Evolutionary conservation across 305 asterid genomes (phyloP), one percentile per base, ranked within the genome.

Genomic region (Fraxinus floribunda): DNA sequence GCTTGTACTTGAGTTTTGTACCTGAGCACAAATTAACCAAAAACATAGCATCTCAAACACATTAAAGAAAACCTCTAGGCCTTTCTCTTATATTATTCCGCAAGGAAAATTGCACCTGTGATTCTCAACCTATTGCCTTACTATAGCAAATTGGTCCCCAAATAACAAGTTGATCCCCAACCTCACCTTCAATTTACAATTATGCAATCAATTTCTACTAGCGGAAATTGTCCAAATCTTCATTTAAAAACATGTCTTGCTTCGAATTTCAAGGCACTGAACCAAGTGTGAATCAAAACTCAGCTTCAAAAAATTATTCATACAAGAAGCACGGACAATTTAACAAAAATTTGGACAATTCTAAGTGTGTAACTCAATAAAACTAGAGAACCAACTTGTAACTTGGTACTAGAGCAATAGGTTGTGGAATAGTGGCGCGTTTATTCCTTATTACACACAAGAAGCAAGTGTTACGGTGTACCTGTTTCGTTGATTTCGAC

Each of bases 401-500:
- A 62, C 72, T 24, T 9, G 72, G n/a, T 9, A 64, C 32, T 20
- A 9, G 34, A 20, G 34, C 34, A 64, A 22, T 24, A 8, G 15
- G 32, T 64, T 64, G 16, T 9, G 10, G 72, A 64, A 0, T 10
- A 64, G 34, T 24, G 72, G 72, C 24, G 16, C 72, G 2, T 0
- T 24, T 44, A 22, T 64, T 22, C 34, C 34, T 0, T 8, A 22
- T 9, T 64, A 29, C 15, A 76, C 66, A 52, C 1, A 46, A 38
- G 29, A 98, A 83, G 95, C 16, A 72, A 1, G 5, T 16, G 3
- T 10, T 18, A 78, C 92, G 5, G 46, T 16, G 66, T 88, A 94
- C 99, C 99, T 3, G 98, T 96, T 81, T 94, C 98, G 79, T 92
- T 94, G 83, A 96, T 91, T 86, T 90, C 93, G 3, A 96, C 90